Base-by-base conservation (phyloP, 768 basidiomycete species). In the Trametes coccinea region DNA sequence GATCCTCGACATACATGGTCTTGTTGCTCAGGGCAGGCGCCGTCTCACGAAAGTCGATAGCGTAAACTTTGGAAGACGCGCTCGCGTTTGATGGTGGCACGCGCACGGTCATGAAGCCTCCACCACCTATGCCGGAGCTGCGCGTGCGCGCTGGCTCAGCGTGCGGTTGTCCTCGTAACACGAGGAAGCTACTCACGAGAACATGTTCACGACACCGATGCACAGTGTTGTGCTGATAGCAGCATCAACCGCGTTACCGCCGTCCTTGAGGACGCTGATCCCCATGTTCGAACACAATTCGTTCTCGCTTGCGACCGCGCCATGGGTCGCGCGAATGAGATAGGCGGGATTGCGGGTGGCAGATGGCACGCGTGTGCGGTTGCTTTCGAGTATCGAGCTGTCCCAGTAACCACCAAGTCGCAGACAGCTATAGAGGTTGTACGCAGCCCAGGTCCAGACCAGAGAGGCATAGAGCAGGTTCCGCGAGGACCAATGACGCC, bases 241-340 rank as follows among this genome's bases (percentile, higher is more conserved):
- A 0, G 96, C 88, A 66, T 98, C 96, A 14, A 96, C 85, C 0
- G 95, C 95, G 68, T 91, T 95, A 16, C 96, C 96, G 30, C 94
- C 95, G 7, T 85, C 82, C 75, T 85, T 87, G 60, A 96, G 67
- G 8, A 87, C 78, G 4, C 84, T 76, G 1, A 97, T 84, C 2
- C 95, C 96, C 50, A 97, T 86, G 45, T 90, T 75, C 8, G 93
- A 95, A 73, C 96, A 98, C 17, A 86, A 76, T 65, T 83, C 80
- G 73, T 95, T 93, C 77, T 98, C 95, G 30, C 88, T 82, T 4
- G 96, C 93, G 16, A 98, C 95, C 0, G 94, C 96, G 4, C 92
- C 96, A 64, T 88, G 76, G 34, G 80, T 77, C 0, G 89, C 96
- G 59, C 80, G 70, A 34, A 83, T 78, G 37, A 87, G 77, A 65